Base-by-base conservation (phyloP, 2,329 filamentous ascomycete genomes). In the Biscogniauxia mediterranea region DNA sequence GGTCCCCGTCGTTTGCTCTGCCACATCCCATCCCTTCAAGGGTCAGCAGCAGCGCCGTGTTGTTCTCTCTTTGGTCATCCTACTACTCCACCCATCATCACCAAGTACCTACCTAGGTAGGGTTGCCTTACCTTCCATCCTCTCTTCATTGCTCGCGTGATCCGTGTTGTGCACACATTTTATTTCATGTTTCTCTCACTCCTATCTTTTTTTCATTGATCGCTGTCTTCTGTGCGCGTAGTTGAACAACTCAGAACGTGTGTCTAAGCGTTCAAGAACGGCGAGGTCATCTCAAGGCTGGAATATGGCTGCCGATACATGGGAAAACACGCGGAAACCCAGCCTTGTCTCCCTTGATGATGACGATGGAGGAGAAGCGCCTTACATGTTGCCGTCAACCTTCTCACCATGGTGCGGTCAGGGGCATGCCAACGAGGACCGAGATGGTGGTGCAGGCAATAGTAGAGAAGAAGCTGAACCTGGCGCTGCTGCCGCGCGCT, bases 371-470 rank as follows among this genome's bases (percentile, higher is more conserved):
- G 56, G 56, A 32, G 42, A 49, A 46, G 5, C 59, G 5, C 58
- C 57, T 26, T 63, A 59, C 50, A 28, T 60, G 19, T 55, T 69
- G 28, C 68, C 69, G 8, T 70, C 69, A 1, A 68, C 63, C n/a
- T 72, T 66, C 57, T 67, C 69, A 20, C 63, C 66, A 23, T 70
- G 68, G 66, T 46, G 42, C 21, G 46, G 38, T 23, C 54, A 58
- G 15, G 57, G 61, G 6, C 26, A 59, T 17, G 42, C 49, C 8
- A 46, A 59, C 8, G 49, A 57, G 19, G 55, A 28, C 23, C 50
- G 62, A 21, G 50, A 42, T 38, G 54, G 60, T 3, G 25, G 23
- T 51, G 28, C 28, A 32, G 28, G 11, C 11, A 32, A 51, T 13
- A 21, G 21, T 57, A 28, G 52, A 32, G n/a, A 52, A 20, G 19